A percentile compares a stretch with the other conserved stretches of the same genome.
phyloP scores from a whole-genome alignment of 495 filamentous ascomycete species.

The Rusavskia elegans region DNA sequence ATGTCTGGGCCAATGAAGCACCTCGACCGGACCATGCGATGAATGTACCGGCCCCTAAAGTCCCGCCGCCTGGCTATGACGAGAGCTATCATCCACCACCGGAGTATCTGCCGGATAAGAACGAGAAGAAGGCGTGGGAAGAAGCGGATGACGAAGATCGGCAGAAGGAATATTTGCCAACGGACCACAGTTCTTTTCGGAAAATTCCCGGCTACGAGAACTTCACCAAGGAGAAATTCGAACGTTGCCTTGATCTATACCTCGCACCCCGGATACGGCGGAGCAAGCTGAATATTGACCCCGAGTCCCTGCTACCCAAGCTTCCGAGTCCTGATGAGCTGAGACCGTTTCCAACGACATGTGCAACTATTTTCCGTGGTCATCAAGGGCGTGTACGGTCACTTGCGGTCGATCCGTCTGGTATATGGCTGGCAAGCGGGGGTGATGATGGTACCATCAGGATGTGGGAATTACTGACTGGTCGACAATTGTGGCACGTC shows the following conservation, averaged over 20 bases:
- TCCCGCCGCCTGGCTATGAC: conserved; percentile 86
- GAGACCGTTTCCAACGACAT: conserved; percentile 81
- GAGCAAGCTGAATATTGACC: conserved; percentile 93
- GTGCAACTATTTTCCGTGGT: conserved; percentile 67
- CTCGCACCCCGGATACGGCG: conserved; percentile 81
- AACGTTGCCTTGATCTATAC: conserved; percentile 88
- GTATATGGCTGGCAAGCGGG: conserved; percentile 70
- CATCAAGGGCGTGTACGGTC: conserved; percentile 81
- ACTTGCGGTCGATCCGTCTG: conserved; percentile 60
- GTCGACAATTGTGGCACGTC: conserved; percentile 73
- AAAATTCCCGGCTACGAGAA: conserved; percentile 85
- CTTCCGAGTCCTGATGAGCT: conserved; percentile 88
- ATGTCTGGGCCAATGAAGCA: conserved; percentile 87
- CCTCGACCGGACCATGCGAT: conserved; percentile 73
- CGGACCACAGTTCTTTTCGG: conserved; percentile 64
- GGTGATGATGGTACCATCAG: conserved; percentile 89
- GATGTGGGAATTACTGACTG: conserved; percentile 78
- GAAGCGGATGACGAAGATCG: conserved; percentile 77
- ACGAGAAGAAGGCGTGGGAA: conserved; percentile 81
- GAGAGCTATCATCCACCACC: conserved; percentile 91
- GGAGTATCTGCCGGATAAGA: conserved; percentile 77
- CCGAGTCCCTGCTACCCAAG: conserved; percentile 82
- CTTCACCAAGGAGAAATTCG: conserved; percentile 90
- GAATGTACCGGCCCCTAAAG: conserved; percentile 92
- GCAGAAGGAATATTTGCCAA: conserved; percentile 75